Evolutionary conservation across 2,329 filamentous ascomycete genomes (phyloP), one percentile per base, ranked within the genome.

Genomic region (Talaromyces pinophilus): DNA sequence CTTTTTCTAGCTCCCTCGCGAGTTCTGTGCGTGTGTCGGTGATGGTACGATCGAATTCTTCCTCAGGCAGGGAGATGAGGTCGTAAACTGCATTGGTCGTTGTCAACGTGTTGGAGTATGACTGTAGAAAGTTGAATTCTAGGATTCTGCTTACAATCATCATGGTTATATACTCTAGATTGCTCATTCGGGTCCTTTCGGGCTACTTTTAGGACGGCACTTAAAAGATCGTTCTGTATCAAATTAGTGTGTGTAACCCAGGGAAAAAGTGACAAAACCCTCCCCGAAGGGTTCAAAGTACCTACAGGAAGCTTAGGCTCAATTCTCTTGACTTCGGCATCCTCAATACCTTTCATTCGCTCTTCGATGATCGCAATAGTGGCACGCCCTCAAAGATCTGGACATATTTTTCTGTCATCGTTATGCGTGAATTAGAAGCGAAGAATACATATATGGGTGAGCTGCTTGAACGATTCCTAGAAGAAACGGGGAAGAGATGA

Each of bases 51-150:
- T 55, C 30, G 4, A 35, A 55, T 35, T 55, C 28, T 35, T n/a
- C 30, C 17, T 33, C 28, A 55, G 50, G 50, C 2, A 55, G 30
- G 7, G 50, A 55, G 13, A 35, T 19, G 6, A 54, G 50, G 7
- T 54, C 50, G 50, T 55, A 55, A 13, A 55, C 50, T 35, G 28
- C 50, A 35, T 55, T 55, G 28, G 50, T 55, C 28, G 35, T 35
- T 5, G 50, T 55, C 17, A 55, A 55, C 19, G 50, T 55, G 28
- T 55, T 55, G 28, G 50, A 55, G 17, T 55, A 55, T n/a, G 50
- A 55, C 28, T 55, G 50, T 10, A 55, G 50, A 10, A 55, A 55
- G 17, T 55, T 55, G 28, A 35, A 33, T 35, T 28, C 28, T 11
- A 55, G 22, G 28, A 55, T n/a, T n/a, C 50, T 28, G 28, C 35